Evolutionary conservation across 2,329 filamentous ascomycete genomes (phyloP).

Genomic region (Pleurostoma richardsiae): DNA sequence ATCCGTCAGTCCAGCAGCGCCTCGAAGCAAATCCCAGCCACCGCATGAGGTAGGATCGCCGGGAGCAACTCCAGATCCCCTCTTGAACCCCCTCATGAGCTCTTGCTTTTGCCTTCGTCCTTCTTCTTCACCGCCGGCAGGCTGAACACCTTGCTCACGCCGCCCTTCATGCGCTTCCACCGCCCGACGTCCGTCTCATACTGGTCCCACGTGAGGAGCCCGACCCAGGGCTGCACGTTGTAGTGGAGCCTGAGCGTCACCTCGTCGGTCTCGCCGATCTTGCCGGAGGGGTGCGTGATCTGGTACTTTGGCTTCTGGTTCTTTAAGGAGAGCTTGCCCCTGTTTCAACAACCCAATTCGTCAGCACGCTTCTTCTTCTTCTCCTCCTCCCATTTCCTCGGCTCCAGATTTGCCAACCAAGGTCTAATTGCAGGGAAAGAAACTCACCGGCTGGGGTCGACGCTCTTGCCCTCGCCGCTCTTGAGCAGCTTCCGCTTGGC

Average conservation of each 20-base stretch:
- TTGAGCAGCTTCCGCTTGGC: conserved; percentile 58
- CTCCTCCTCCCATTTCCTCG: background rate
- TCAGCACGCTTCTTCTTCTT: background rate
- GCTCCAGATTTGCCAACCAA: no score
- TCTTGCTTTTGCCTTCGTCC: conserved; percentile 25
- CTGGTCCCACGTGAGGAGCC: conserved; percentile 76
- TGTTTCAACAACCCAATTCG: conserved; percentile 18
- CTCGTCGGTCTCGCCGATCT: conserved; percentile 67
- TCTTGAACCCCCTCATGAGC: no score
- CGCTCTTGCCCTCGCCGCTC: conserved; percentile 53
- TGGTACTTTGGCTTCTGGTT: conserved; percentile 95
- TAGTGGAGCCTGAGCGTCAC: conserved; percentile 81
- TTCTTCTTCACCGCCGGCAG: conserved; percentile 64
- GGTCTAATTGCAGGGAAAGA: no score
- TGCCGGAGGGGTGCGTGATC: conserved; percentile 82
- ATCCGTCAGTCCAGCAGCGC: no score
- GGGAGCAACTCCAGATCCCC: no score
- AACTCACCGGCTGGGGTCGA: conserved; percentile 52
- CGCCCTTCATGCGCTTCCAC: conserved; percentile 63
- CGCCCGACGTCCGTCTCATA: conserved; percentile 41
- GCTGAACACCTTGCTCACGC: conserved; percentile 58
- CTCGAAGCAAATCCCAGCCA: no score
- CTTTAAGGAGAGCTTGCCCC: conserved; percentile 70
- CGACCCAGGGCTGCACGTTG: conserved; percentile 98
- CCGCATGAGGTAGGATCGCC: no score